These are phyloP conservation scores for Aspergillus tanneri DNA, from an alignment of 2,329 filamentous ascomycete genomes.

Conservation along the genomic window DNA sequence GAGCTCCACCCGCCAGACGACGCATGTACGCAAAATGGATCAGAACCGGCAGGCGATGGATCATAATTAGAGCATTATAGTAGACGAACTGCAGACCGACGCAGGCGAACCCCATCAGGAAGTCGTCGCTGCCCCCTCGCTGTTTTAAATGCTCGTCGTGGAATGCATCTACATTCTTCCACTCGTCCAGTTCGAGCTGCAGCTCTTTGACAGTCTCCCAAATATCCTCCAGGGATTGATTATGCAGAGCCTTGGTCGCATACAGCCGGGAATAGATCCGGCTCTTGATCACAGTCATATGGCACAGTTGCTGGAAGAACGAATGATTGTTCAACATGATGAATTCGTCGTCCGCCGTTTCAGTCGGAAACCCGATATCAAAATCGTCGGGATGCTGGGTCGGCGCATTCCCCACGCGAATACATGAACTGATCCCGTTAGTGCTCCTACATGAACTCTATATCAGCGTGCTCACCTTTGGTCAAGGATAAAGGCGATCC, in stretches of 20 bases:
- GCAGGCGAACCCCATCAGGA: conserved; percentile 82
- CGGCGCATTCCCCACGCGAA: conserved; percentile 65
- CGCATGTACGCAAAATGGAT: conserved; percentile 89
- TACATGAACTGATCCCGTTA: conserved; percentile 62
- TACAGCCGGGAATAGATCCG: conserved; percentile 88
- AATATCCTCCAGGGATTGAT: conserved; percentile 75
- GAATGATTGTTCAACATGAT: conserved; percentile 83
- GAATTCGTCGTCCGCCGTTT: conserved; percentile 83
- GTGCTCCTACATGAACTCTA: no score
- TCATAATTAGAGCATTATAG: conserved; percentile 93
- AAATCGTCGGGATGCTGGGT: conserved; percentile 74
- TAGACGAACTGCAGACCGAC: conserved; percentile 91
- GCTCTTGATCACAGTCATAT: conserved; percentile 83
- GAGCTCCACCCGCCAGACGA: conserved; percentile 66
- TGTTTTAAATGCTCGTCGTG: conserved; percentile 79
- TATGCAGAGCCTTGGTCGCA: conserved; percentile 80
- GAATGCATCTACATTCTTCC: conserved; percentile 86
- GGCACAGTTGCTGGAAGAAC: conserved; percentile 88
- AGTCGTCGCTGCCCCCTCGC: conserved; percentile 82
- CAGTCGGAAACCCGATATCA: conserved; percentile 87
- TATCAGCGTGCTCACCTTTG: conserved; percentile 66
- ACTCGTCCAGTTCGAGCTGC: conserved; percentile 79
- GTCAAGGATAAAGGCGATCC: conserved; percentile 70
- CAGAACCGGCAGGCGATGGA: conserved; percentile 93
- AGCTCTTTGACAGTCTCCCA: conserved; percentile 88